These are phyloP conservation scores for Lodderomyces metapsilosis DNA, from an alignment of 1,139 yeast genomes.

Conservation along the genomic window DNA sequence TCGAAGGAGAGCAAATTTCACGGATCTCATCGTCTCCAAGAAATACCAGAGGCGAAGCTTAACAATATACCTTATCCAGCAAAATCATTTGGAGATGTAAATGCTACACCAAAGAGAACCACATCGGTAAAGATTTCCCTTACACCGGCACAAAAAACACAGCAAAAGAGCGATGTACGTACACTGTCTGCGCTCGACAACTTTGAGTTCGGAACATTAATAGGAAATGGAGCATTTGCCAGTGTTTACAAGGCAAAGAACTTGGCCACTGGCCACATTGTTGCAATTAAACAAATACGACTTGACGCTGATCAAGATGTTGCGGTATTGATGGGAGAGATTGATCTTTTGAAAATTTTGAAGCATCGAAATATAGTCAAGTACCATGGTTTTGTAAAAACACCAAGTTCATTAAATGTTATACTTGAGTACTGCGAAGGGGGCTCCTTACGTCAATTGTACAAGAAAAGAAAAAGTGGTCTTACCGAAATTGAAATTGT, in stretches of 20 bases:
- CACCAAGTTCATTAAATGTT: conserved; percentile 63
- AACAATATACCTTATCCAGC: conserved; percentile 1
- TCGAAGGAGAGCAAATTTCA: background rate
- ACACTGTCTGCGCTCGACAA: conserved; percentile 48
- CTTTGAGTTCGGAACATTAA: conserved; percentile 64
- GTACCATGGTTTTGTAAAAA: conserved; percentile 83
- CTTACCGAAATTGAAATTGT: conserved; percentile 63
- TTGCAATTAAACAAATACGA: conserved; percentile 82
- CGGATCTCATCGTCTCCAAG: background rate
- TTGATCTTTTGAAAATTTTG: conserved; percentile 76
- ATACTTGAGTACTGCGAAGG: conserved; percentile 76
- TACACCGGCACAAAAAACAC: conserved; percentile 55
- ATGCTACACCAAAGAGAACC: conserved; percentile 23
- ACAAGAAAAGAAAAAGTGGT: conserved; percentile 53
- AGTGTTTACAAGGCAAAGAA: conserved; percentile 83
- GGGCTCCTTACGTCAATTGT: conserved; percentile 76
- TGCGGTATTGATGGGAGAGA: conserved; percentile 71
- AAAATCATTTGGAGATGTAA: conserved; percentile 4
- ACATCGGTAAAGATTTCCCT: conserved; percentile 45
- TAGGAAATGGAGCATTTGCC: conserved; percentile 95
- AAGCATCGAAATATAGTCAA: conserved; percentile 86
- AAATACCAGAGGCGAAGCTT: conserved; percentile 7
- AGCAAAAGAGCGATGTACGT: conserved; percentile 38
- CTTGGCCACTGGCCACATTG: conserved; percentile 60
- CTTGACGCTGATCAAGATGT: conserved; percentile 49